Evolutionary conservation across 1,284 basidiomycete species (phyloP), one percentile per base, ranked within the genome.

Genomic region (Pisolithus thermaeus): DNA sequence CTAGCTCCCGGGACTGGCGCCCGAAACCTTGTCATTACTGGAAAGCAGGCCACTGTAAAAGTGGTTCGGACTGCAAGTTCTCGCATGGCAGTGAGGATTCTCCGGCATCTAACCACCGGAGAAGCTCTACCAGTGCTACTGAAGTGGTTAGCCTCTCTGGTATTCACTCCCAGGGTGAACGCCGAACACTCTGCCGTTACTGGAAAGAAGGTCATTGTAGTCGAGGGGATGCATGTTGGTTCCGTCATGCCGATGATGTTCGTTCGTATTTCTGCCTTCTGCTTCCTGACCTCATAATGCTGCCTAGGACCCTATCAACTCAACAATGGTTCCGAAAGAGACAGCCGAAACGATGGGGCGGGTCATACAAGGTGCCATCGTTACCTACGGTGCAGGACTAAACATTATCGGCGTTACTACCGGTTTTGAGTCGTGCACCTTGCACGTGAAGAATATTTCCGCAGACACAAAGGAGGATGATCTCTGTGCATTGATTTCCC

Each of bases 341-440:
- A 73, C 73, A 44, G 27, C 7, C 7, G 27, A 27, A 27, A 72
- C 70, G 3, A 65, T 73, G 2, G 73, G 65, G 47, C 69, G 69
- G 43, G 55, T 76, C 18, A 67, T 79, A 12, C 65, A 68, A 18
- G 76, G 72, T 2, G 74, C 75, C 12, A 73, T 79, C 37, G 72
- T 77, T 18, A 76, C 75, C 4, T 78, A 67, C 45, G 66, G 67
- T n/a, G 73, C 77, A 3, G 78, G 78, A 5, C 59, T 80, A 35
- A 61, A 72, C 22, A 64, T 80, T 25, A 59, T 59, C 46, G 59
- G 62, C n/a, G 54, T 78, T 28, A 58, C 76, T 28, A 63, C 71
- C 14, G 78, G 78, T 4, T 80, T 78, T 54, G 75, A 80, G 39
- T 68, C 73, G 7, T 78, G 77, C 56, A 68, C 67, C 12, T 58